Evolutionary conservation across 1,139 yeast genomes (phyloP).

Genomic region (Yamadazyma friedrichii): DNA sequence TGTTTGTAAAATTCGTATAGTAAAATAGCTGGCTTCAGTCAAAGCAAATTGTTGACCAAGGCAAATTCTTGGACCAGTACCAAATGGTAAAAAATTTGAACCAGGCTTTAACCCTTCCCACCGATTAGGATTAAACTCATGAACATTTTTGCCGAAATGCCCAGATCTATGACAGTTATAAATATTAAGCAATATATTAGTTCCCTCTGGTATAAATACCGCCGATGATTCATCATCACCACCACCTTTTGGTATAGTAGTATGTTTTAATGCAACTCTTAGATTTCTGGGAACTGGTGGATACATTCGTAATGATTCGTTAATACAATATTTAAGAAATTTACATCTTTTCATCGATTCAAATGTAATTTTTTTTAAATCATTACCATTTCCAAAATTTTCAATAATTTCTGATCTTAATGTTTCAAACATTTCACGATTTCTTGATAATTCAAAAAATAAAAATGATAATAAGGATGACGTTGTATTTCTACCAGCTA

Average conservation of each 20-base stretch:
- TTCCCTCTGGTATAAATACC: slow-evolving; percentile 43
- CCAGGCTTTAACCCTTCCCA: slow-evolving; percentile 39
- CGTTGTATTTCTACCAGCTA: slow-evolving; percentile 56
- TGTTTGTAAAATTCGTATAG: slow-evolving; percentile 14
- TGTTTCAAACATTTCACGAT: slow-evolving; percentile 34
- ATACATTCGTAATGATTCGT: slow-evolving; percentile 50
- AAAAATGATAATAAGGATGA: slow-evolving; percentile 47
- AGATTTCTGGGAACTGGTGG: slow-evolving; percentile 54
- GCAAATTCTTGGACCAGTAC: slow-evolving; percentile 45
- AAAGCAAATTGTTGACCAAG: slow-evolving; percentile 48
- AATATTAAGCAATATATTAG: slow-evolving; percentile 35
- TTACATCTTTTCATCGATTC: slow-evolving; percentile 50
- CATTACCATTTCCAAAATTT: slow-evolving; percentile 24
- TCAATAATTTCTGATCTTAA: slow-evolving; percentile 32
- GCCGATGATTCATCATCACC: slow-evolving; percentile 45
- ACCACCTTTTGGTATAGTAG: slow-evolving; percentile 53
- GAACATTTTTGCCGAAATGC: slow-evolving; percentile 48
- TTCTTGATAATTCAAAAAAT: slow-evolving; percentile 40
- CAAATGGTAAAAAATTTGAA: slow-evolving; percentile 40
- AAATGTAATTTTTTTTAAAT: slow-evolving; percentile 27
- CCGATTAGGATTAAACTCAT: slow-evolving; percentile 47
- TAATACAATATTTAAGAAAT: slow-evolving; percentile 47
- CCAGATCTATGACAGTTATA: slow-evolving; percentile 40
- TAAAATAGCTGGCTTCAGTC: slow-evolving; percentile 38
- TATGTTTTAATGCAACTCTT: slow-evolving; percentile 40